A percentile compares a stretch with the other conserved stretches of the same genome.
Conservation (phyloP, 164 flowering plant species). For the Annona squamosa region DNA sequence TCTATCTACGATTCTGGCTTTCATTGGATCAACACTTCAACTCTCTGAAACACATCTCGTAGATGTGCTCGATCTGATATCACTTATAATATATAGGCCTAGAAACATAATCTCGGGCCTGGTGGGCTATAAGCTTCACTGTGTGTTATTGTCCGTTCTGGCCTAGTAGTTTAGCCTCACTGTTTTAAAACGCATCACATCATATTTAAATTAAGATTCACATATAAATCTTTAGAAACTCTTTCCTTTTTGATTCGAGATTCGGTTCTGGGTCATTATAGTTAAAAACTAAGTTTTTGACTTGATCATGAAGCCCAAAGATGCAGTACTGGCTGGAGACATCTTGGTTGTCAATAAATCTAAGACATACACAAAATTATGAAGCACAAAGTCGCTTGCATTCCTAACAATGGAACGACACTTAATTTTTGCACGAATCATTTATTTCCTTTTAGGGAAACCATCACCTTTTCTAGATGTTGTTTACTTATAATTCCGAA, state of each 20-base stretch:
- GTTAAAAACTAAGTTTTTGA: neutral
- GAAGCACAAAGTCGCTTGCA: neutral
- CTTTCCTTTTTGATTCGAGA: no score
- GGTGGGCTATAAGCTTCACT: neutral
- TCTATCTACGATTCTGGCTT: no score
- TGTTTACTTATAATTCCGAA: neutral
- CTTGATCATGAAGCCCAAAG: neutral
- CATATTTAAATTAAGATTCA: no score
- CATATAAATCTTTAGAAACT: no score
- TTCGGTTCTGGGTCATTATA: neutral
- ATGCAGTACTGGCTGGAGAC: neutral
- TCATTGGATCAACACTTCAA: no score
- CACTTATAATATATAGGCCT: no score
- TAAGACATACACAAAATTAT: neutral
- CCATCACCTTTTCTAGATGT: neutral
- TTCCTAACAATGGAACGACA: neutral
- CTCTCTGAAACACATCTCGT: no score
- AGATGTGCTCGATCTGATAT: no score
- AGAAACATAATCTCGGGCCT: no score
- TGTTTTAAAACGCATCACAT: no score
- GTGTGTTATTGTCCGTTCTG: no score
- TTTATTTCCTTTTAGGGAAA: neutral
- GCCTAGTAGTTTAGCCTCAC: no score
- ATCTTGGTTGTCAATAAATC: neutral
- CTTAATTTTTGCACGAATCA: neutral